Evolutionary conservation across 768 basidiomycete genomes (phyloP).

Genomic region (Boletus subparvulus): DNA sequence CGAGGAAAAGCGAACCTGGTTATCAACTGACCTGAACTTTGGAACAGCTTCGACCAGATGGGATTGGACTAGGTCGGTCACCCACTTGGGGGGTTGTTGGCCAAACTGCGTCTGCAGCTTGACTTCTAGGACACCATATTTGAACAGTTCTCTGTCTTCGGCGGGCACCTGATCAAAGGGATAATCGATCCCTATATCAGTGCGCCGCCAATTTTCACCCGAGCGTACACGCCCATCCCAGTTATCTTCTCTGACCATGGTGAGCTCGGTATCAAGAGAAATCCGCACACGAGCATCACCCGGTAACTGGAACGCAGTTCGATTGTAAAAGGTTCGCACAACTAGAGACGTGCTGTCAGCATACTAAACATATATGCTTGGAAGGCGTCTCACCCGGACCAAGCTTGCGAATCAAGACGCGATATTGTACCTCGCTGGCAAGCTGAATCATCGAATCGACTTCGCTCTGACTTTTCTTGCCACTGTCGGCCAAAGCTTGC

Average conservation of each 20-base stretch:
- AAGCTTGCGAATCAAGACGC: slow-evolving; percentile 76
- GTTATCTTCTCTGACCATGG: slow-evolving; percentile 93
- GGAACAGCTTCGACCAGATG: slow-evolving; percentile 97
- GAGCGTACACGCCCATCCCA: slow-evolving; percentile 85
- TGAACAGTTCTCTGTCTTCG: slow-evolving; percentile 92
- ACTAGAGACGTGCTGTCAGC: slow-evolving; percentile 45
- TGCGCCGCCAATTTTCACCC: slow-evolving; percentile 90
- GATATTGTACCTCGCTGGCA: slow-evolving; percentile 96
- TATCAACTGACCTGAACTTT: slow-evolving; percentile 75
- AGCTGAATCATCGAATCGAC: slow-evolving; percentile 94
- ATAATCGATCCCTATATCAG: slow-evolving; percentile 88
- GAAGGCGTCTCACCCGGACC: slow-evolving; percentile 61
- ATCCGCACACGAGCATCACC: slow-evolving; percentile 99
- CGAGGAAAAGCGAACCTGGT: not conserved
- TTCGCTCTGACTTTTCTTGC: slow-evolving; percentile 90
- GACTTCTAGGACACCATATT: slow-evolving; percentile 95
- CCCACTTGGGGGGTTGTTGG: slow-evolving; percentile 95
- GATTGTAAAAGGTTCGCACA: slow-evolving; percentile 96
- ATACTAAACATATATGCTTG: not conserved
- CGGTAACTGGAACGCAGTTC: slow-evolving; percentile 98
- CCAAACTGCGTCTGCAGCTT: slow-evolving; percentile 96
- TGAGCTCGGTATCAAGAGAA: slow-evolving; percentile 94
- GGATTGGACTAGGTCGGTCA: slow-evolving; percentile 91
- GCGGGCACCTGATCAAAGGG: slow-evolving; percentile 76
- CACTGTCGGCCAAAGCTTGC: slow-evolving; percentile 78